Conservation (phyloP, 1,284 basidiomycete species). For the Cryptococcus deneoformans region DNA sequence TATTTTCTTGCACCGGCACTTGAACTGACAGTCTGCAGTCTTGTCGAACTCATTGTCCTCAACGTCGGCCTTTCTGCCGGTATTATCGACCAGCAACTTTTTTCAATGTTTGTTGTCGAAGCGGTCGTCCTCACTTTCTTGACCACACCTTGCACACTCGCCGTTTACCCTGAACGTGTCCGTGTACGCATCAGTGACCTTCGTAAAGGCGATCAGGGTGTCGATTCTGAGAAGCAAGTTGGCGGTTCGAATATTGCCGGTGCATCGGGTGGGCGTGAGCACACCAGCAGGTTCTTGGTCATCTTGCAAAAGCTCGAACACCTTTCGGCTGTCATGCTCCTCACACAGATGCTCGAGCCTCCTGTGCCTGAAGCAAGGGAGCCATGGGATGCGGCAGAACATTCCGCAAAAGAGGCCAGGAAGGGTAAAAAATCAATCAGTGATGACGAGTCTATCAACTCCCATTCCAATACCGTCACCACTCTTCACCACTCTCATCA, state of each 20-base stretch:
- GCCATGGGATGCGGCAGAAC: constrained; percentile 64
- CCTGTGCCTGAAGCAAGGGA: constrained; percentile 39
- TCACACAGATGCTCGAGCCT: constrained; percentile 54
- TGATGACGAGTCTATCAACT: neutral
- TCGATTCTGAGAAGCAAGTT: constrained; percentile 22
- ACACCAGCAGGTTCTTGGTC: constrained; percentile 60
- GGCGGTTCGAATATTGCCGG: constrained; percentile 28
- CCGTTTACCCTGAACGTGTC: constrained; percentile 68
- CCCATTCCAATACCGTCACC: neutral
- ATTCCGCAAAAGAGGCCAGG: constrained; percentile 44
- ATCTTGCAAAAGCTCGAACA: constrained; percentile 91
- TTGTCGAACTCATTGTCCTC: constrained; percentile 84
- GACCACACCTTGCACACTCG: constrained; percentile 79
- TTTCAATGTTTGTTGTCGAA: constrained; percentile 86
- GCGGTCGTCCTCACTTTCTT: constrained; percentile 81
- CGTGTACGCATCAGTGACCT: constrained; percentile 34
- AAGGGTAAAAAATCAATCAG: neutral
- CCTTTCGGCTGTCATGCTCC: constrained; percentile 58
- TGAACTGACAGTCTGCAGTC: constrained; percentile 47
- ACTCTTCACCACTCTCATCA: neutral
- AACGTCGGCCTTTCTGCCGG: constrained; percentile 81
- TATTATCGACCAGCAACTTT: constrained; percentile 65
- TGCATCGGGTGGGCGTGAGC: constrained; percentile 36
- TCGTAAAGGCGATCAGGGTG: neutral
- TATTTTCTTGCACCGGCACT: constrained; percentile 2